Evolutionary conservation across 2,329 filamentous ascomycete genomes (phyloP).

Genomic region (Fusarium fracticaudum): DNA sequence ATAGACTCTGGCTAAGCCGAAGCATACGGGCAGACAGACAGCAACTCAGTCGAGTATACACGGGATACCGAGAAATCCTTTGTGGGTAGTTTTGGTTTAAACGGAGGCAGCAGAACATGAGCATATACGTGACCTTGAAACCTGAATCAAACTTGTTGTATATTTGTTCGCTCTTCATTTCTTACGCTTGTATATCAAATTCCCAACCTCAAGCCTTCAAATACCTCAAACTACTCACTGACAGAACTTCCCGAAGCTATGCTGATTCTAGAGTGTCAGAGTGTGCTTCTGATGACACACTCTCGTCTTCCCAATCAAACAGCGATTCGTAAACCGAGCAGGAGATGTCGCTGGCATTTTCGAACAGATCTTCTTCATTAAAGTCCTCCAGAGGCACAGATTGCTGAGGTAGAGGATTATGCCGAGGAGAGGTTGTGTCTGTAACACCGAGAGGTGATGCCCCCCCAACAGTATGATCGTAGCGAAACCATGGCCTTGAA

Average conservation of each 20-base stretch:
- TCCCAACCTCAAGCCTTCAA: neutral
- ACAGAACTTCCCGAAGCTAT: neutral
- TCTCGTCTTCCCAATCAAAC: neutral
- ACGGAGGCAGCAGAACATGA: neutral
- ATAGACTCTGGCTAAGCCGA: neutral
- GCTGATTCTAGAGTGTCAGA: neutral
- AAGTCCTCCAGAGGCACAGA: neutral
- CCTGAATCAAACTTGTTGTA: neutral
- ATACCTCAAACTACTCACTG: neutral
- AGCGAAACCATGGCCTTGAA: neutral
- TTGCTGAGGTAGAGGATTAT: neutral
- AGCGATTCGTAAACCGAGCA: neutral
- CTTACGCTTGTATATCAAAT: neutral
- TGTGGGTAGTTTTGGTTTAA: too few relatives aligned
- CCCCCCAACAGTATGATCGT: neutral
- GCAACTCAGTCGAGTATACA: neutral
- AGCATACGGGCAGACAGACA: neutral
- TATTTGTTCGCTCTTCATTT: constrained; percentile 8
- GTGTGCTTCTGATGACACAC: neutral
- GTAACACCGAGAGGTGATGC: neutral
- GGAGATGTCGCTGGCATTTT: neutral
- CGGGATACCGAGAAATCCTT: neutral
- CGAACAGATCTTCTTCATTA: neutral
- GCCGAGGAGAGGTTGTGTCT: neutral
- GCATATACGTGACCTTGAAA: neutral